These are phyloP conservation scores for Ogataea angusta DNA, from an alignment of 805 yeast species.

Conservation along the genomic window DNA sequence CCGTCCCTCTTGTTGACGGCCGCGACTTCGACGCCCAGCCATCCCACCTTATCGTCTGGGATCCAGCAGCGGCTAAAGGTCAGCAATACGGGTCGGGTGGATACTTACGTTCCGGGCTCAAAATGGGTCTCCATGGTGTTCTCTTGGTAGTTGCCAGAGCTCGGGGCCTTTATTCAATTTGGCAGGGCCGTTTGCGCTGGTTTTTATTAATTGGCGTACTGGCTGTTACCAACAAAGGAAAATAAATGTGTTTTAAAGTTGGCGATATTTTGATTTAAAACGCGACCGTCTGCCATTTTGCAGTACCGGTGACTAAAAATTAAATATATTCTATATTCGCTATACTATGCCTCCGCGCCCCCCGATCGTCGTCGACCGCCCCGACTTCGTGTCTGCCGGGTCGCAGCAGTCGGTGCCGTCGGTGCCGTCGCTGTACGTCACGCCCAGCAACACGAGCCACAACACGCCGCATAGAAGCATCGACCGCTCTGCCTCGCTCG, in stretches of 20 bases:
- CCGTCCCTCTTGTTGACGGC: constrained; percentile 39
- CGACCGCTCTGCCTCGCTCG: constrained; percentile 11
- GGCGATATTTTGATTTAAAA: constrained; percentile 11
- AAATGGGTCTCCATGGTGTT: constrained; percentile 26
- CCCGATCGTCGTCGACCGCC: constrained; percentile 7
- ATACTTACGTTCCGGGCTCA: constrained; percentile 54
- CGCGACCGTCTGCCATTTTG: constrained; percentile 10
- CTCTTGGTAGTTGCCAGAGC: background rate
- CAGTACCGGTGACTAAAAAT: background rate
- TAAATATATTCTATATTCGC: background rate
- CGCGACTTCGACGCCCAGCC: constrained; percentile 67
- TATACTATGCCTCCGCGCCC: constrained; percentile 1
- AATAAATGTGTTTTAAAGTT: constrained; percentile 4
- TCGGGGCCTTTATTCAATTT: background rate
- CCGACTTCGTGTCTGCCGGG: constrained; percentile 6
- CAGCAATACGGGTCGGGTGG: background rate
- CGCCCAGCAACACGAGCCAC: background rate
- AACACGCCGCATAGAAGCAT: background rate
- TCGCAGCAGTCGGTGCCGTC: constrained; percentile 15
- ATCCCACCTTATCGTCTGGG: constrained; percentile 69
- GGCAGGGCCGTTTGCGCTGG: background rate
- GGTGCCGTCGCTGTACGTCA: constrained; percentile 12
- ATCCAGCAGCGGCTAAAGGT: constrained; percentile 68
- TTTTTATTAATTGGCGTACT: constrained; percentile 1
- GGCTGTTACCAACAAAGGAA: constrained; percentile 6